Conservation (phyloP, 2,329 filamentous ascomycete species). For the Fusarium anguioides region DNA sequence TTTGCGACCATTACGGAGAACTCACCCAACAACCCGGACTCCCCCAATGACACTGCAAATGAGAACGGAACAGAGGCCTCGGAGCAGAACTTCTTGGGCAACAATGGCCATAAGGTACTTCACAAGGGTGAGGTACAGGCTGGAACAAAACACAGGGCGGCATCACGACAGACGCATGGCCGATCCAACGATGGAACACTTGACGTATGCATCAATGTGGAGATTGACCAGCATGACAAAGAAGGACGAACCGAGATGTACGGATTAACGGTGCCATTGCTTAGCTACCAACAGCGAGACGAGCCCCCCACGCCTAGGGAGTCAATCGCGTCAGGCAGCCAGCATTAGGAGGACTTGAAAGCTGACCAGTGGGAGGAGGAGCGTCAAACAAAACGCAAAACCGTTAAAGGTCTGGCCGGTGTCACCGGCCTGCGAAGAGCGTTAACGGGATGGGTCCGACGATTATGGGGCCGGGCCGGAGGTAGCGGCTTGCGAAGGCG, state of each 20-base stretch:
- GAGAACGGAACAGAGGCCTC: slow-evolving; percentile 31
- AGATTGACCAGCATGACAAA: slow-evolving; percentile 85
- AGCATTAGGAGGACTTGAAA: slow-evolving; percentile 20
- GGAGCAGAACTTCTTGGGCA: slow-evolving; percentile 53
- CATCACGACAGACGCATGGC: slow-evolving; percentile 66
- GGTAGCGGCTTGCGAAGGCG: slow-evolving; percentile 22
- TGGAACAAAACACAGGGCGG: slow-evolving; percentile 82
- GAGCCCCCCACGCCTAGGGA: slow-evolving; percentile 43
- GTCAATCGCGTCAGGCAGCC: slow-evolving; percentile 33
- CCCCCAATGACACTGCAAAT: slow-evolving; percentile 40
- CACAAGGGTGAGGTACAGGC: slow-evolving; percentile 81
- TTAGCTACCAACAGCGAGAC: slow-evolving; percentile 57
- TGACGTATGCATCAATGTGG: slow-evolving; percentile 87
- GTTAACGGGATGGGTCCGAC: slow-evolving; percentile 4
- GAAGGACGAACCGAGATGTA: slow-evolving; percentile 85
- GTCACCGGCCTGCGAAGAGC: slow-evolving; percentile 8
- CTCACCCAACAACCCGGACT: slow-evolving; percentile 64
- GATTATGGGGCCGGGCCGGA: slow-evolving; percentile 19
- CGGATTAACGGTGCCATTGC: slow-evolving; percentile 82
- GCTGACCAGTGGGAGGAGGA: not conserved
- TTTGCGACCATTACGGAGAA: slow-evolving; percentile 94
- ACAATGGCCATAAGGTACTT: slow-evolving; percentile 76
- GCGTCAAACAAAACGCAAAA: not conserved
- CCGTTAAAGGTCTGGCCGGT: slow-evolving; percentile 2
- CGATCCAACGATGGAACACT: slow-evolving; percentile 70